These are phyloP conservation scores for Neonectria coccinea DNA, from an alignment of 2,329 filamentous ascomycete genomes.

Conservation along the genomic window DNA sequence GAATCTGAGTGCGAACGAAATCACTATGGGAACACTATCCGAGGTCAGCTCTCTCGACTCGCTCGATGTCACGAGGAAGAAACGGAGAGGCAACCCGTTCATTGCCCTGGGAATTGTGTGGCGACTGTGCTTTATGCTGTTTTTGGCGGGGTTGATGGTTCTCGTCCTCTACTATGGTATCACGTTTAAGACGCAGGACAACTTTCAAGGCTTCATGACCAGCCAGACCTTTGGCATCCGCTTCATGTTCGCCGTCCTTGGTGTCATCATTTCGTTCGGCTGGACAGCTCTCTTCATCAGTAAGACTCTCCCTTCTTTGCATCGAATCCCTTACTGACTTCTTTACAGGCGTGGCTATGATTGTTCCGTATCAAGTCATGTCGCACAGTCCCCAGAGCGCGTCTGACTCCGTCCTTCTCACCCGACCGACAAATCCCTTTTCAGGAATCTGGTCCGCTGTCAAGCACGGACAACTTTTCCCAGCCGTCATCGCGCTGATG, in stretches of 20 bases:
- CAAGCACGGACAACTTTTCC: conserved; percentile 50
- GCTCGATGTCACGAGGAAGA: conserved; percentile 4
- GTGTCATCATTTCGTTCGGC: conserved; percentile 56
- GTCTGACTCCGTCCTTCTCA: conserved; percentile 55
- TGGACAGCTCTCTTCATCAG: conserved; percentile 57
- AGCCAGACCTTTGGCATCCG: conserved; percentile 57
- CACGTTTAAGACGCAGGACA: conserved; percentile 44
- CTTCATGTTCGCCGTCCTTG: conserved; percentile 57
- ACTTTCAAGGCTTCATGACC: conserved; percentile 55
- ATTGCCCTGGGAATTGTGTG: conserved; percentile 52
- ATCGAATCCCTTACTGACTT: background rate
- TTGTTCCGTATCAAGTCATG: conserved; percentile 59
- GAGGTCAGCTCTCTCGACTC: conserved; percentile 40
- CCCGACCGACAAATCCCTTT: conserved; percentile 58
- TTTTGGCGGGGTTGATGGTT: conserved; percentile 50
- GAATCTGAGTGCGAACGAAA: conserved; percentile 21
- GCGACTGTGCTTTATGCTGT: conserved; percentile 50
- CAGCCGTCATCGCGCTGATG: conserved; percentile 55
- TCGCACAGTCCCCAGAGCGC: conserved; percentile 48
- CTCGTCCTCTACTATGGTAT: conserved; percentile 56
- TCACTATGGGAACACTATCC: background rate
- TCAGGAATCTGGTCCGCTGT: conserved; percentile 53
- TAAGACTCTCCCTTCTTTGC: conserved; percentile 8
- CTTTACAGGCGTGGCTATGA: conserved; percentile 56
- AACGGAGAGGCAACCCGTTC: conserved; percentile 47